These are phyloP conservation scores for Dictyostelium brefeldianum DNA, from an alignment of 78 protist genomes.

Conservation along the genomic window DNA sequence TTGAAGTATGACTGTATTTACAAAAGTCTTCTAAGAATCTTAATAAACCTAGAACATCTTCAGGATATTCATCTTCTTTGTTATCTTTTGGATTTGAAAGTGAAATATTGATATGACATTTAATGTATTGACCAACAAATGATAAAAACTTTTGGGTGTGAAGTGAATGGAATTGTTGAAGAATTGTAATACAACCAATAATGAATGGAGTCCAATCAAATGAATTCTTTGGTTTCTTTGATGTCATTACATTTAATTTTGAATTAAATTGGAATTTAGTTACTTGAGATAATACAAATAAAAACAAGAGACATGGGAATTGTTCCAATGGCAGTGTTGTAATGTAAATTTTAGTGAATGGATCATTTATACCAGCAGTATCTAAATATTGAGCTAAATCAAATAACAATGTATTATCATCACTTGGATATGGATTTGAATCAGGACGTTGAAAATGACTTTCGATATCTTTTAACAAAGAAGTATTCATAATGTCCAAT, in stretches of 20 bases:
- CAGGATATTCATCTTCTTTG: conserved; percentile 74
- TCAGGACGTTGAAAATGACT: conserved; percentile 92
- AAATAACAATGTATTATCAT: conserved; percentile 83
- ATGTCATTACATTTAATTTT: conserved; percentile 48
- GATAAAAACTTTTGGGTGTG: conserved; percentile 74
- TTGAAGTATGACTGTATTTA: conserved; percentile 55
- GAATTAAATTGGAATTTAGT: conserved; percentile 69
- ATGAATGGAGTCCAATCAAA: conserved; percentile 91
- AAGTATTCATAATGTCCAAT: conserved; percentile 84
- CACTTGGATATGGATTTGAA: conserved; percentile 89
- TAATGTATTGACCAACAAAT: conserved; percentile 90
- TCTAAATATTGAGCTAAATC: conserved; percentile 89
- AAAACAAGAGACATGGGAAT: conserved; percentile 69
- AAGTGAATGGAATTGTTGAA: conserved; percentile 94
- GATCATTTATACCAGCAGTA: conserved; percentile 87
- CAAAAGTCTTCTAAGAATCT: conserved; percentile 88
- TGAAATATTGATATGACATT: conserved; percentile 66
- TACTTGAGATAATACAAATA: conserved; percentile 73
- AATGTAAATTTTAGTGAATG: conserved; percentile 90
- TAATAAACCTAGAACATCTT: conserved; percentile 79
- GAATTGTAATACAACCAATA: conserved; percentile 92
- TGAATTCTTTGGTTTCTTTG: conserved; percentile 43
- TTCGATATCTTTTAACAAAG: conserved; percentile 84
- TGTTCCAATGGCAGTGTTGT: conserved; percentile 83
- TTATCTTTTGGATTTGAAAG: conserved; percentile 39